A percentile compares a stretch with the other conserved stretches of the same genome.
Conservation (phyloP, 441 rosid species). For the Populus tomentosa region DNA sequence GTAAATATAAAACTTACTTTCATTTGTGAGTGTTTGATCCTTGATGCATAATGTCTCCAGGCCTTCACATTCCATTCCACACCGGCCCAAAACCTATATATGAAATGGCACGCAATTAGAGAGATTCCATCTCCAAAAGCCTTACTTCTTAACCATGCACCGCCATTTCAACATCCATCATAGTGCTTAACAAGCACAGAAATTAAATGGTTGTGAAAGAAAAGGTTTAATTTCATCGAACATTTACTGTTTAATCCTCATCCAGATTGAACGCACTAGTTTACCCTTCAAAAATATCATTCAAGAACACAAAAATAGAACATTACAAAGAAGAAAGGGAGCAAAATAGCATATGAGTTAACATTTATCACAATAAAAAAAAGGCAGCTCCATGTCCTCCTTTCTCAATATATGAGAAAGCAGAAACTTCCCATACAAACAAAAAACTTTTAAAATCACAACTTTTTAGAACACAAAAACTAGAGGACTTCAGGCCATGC, state of each 20-base stretch:
- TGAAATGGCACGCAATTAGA: not conserved
- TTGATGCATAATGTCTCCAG: constrained; percentile 53
- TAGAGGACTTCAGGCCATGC: not conserved
- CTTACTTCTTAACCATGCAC: constrained; percentile 5
- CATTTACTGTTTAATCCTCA: not conserved
- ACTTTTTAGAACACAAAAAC: not conserved
- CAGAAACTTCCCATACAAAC: not conserved
- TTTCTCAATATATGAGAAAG: not conserved
- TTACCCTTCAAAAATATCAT: not conserved
- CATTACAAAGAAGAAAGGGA: not conserved
- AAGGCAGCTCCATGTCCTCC: not conserved
- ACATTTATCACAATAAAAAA: not conserved
- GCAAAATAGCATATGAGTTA: not conserved
- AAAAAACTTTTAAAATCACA: not conserved
- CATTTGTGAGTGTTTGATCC: constrained; percentile 71
- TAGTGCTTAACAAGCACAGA: not conserved
- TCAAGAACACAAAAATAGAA: not conserved
- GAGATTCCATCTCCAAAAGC: constrained; percentile 3
- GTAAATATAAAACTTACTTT: constrained; percentile 44
- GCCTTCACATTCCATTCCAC: constrained; percentile 59
- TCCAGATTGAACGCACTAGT: not conserved
- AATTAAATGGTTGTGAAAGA: not conserved
- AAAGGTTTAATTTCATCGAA: not conserved
- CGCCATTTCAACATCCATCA: not conserved
- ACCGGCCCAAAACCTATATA: constrained; percentile 50